A percentile compares a stretch with the other conserved stretches of the same genome.
Evolutionary conservation across 2,329 filamentous ascomycete species (phyloP).

Genomic region (Phyllosticta capitalensis): DNA sequence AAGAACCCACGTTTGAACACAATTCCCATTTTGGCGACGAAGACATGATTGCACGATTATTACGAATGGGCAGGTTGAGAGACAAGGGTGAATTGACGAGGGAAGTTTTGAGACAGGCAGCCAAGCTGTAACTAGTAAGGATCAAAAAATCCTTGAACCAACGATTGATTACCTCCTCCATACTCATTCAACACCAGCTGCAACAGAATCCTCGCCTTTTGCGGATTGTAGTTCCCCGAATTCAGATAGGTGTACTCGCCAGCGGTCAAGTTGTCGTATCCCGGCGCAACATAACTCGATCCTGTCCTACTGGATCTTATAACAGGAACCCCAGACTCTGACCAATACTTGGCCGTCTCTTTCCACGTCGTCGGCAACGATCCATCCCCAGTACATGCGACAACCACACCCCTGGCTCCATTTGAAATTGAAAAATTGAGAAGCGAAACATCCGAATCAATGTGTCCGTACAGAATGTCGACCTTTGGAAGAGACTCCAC

Average conservation of each 20-base stretch:
- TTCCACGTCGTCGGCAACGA: constrained; percentile 33
- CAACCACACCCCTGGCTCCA: constrained; percentile 47
- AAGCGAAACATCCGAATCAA: constrained; percentile 42
- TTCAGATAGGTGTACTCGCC: constrained; percentile 36
- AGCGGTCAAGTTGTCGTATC: constrained; percentile 12
- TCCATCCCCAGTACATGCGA: constrained; percentile 48
- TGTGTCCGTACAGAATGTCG: constrained; percentile 48
- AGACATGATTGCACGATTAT: constrained; percentile 50
- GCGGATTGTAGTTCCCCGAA: constrained; percentile 29
- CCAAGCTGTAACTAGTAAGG: constrained; percentile 30
- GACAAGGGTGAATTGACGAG: constrained; percentile 44
- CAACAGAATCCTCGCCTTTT: constrained; percentile 46
- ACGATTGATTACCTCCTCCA: not conserved
- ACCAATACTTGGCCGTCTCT: constrained; percentile 9
- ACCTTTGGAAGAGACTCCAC: constrained; percentile 40
- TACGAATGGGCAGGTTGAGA: constrained; percentile 47
- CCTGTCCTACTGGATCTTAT: not conserved
- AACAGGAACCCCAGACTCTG: not conserved
- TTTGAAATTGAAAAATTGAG: constrained; percentile 39
- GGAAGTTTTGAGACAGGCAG: constrained; percentile 41
- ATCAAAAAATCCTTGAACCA: not conserved
- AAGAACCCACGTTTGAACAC: constrained; percentile 76
- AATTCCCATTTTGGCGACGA: constrained; percentile 57
- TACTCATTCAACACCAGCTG: constrained; percentile 24
- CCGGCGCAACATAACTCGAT: not conserved